Conservation (phyloP, 2,329 filamentous ascomycete genomes). For the Neoarthrinium moseri region DNA sequence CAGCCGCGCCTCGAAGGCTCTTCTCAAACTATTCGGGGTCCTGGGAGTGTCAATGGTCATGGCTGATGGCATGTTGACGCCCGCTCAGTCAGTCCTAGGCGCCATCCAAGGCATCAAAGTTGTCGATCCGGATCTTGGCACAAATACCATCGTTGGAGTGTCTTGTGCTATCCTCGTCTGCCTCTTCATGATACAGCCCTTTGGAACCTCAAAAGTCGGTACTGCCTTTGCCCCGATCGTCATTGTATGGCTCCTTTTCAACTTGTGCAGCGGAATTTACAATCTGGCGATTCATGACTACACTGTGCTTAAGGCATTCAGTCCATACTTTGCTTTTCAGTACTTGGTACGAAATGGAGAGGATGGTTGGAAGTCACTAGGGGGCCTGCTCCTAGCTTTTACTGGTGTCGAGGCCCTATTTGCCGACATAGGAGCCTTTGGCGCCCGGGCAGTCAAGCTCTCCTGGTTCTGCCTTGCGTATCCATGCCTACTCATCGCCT, state of each 20-base stretch:
- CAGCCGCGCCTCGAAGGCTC: constrained; percentile 42
- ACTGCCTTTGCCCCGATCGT: constrained; percentile 62
- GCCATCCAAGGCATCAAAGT: constrained; percentile 62
- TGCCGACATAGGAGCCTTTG: constrained; percentile 72
- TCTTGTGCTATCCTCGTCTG: constrained; percentile 61
- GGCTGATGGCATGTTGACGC: constrained; percentile 61
- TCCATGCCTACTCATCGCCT: constrained; percentile 59
- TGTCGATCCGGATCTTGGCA: constrained; percentile 50
- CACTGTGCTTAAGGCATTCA: constrained; percentile 51
- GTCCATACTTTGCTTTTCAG: constrained; percentile 52
- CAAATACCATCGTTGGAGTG: constrained; percentile 56
- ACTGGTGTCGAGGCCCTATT: constrained; percentile 74
- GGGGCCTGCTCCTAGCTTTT: constrained; percentile 68
- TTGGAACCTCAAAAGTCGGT: constrained; percentile 61
- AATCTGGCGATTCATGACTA: constrained; percentile 48
- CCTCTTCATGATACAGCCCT: constrained; percentile 60
- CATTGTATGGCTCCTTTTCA: constrained; percentile 62
- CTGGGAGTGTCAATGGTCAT: constrained; percentile 65
- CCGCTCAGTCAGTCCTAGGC: constrained; percentile 65
- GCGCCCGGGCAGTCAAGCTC: constrained; percentile 63
- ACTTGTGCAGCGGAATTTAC: constrained; percentile 59
- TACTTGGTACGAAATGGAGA: constrained; percentile 58
- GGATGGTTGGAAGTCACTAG: constrained; percentile 60
- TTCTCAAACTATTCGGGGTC: constrained; percentile 59
- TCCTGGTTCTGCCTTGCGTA: constrained; percentile 66